Conservation (phyloP, 2,329 filamentous ascomycete genomes). For the Nigrograna mackinnonii region DNA sequence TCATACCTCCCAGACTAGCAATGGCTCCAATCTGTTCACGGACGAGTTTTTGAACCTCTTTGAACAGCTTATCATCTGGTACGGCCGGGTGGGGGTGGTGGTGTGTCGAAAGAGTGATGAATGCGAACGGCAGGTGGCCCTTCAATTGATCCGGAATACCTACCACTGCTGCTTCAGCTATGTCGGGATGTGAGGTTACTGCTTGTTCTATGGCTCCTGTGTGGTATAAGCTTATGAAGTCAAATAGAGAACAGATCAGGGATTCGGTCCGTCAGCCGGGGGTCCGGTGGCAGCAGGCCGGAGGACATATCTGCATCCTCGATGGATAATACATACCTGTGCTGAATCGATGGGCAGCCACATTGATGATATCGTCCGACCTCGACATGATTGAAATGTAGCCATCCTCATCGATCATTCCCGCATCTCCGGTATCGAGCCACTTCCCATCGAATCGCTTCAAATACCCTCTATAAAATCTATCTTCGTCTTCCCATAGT, state of each 20-base stretch:
- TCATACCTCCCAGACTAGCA: slow-evolving; percentile 81
- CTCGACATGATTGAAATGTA: slow-evolving; percentile 67
- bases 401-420: slow-evolving; percentile 77
- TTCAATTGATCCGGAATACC: slow-evolving; percentile 85
- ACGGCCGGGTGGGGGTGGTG: slow-evolving; percentile 57
- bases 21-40: slow-evolving; percentile 85
- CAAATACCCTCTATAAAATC: slow-evolving; percentile 85
- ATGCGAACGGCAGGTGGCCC: slow-evolving; percentile 89
- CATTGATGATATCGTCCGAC: slow-evolving; percentile 89
- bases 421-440: slow-evolving; percentile 91
- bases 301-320: no score
- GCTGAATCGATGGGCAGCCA: slow-evolving; percentile 89
- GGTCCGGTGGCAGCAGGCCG: no score
- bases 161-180: slow-evolving; percentile 85
- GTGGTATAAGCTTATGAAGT: no score
- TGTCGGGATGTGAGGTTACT: slow-evolving; percentile 75
- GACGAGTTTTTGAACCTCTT: slow-evolving; percentile 73
- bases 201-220: slow-evolving; percentile 89
- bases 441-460: slow-evolving; percentile 80
- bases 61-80: slow-evolving; percentile 53
- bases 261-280: no score
- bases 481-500: slow-evolving; percentile 81
- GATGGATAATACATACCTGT: slow-evolving; percentile 66
- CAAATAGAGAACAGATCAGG: not conserved
- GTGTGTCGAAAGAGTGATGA: slow-evolving; percentile 66